Percentiles rank a stretch among this genome's conserved stretches.
These are phyloP conservation scores for Penicillium thymicola DNA, from an alignment of 2,329 filamentous ascomycete genomes.

Conservation along the genomic window DNA sequence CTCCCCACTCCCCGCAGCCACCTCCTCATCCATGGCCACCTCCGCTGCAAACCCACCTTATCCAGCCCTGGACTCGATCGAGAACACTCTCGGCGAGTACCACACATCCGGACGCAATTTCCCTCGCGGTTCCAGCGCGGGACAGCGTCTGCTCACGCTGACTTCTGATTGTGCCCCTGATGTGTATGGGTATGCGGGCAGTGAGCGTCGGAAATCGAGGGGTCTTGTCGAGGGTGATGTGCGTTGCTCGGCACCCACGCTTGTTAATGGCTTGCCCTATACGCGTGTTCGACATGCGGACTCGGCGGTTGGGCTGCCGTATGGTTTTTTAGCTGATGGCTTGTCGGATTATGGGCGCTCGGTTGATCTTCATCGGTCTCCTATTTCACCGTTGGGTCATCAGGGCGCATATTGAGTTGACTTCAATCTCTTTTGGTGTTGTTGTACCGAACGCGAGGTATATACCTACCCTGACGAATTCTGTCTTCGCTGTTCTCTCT, in stretches of 20 bases:
- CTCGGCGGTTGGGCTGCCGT: conserved; percentile 9
- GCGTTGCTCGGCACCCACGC: conserved; percentile 25
- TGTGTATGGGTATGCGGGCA: conserved; percentile 40
- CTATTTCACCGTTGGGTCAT: conserved; percentile 26
- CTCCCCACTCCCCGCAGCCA: background rate
- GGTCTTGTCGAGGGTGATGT: conserved; percentile 12
- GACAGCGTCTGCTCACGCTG: conserved; percentile 24
- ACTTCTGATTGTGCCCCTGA: conserved; percentile 33
- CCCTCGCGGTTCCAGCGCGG: conserved; percentile 16
- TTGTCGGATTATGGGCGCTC: conserved; percentile 21
- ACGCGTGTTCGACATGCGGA: conserved; percentile 30
- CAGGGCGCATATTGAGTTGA: conserved; percentile 17
- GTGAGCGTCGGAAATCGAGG: conserved; percentile 26
- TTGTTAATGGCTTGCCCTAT: conserved; percentile 44
- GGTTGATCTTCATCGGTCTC: conserved; percentile 20
- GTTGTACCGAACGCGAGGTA: background rate
- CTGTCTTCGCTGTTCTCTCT: background rate
- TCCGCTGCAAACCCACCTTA: conserved; percentile 8
- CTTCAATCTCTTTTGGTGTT: background rate
- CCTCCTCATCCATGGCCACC: conserved; percentile 6
- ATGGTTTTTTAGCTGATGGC: conserved; percentile 19
- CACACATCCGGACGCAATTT: conserved; percentile 13
- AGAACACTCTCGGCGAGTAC: conserved; percentile 17
- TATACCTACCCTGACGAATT: background rate
- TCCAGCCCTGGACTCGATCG: conserved; percentile 17